Conservation (phyloP, 2,329 filamentous ascomycete genomes). For the Fusarium torreyae region DNA sequence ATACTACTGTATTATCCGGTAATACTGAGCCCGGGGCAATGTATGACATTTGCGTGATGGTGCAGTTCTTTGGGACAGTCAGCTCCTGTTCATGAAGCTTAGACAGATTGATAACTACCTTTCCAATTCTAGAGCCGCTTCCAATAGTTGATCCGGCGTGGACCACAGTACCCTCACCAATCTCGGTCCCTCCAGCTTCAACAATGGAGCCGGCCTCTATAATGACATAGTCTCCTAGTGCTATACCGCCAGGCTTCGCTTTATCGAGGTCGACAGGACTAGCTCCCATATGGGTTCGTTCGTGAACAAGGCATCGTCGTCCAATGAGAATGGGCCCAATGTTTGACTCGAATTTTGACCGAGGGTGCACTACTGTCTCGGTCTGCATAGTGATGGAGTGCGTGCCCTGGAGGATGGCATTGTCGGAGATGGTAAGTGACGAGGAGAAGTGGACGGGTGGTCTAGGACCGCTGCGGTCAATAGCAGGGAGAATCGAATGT, state of each 20-base stretch:
- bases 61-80: constrained; percentile 71
- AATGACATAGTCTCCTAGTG: constrained; percentile 72
- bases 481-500: constrained; percentile 69
- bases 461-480: constrained; percentile 69
- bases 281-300: constrained; percentile 73
- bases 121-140: constrained; percentile 73
- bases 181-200: constrained; percentile 73
- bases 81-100: constrained; percentile 6
- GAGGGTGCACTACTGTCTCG: constrained; percentile 88
- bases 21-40: constrained; percentile 71
- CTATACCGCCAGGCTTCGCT: constrained; percentile 63
- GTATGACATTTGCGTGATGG: constrained; percentile 75
- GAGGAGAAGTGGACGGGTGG: constrained; percentile 75
- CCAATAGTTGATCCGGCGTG: constrained; percentile 74
- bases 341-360: constrained; percentile 82
- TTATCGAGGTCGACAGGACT: constrained; percentile 48
- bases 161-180: constrained; percentile 72
- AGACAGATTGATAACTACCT: constrained; percentile 61
- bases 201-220: constrained; percentile 72
- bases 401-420: constrained; percentile 76
- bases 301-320: constrained; percentile 85
- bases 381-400: constrained; percentile 84
- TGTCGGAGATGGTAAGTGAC: constrained; percentile 73
- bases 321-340: constrained; percentile 86
- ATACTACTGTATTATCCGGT: constrained; percentile 79